These are phyloP conservation scores for Biancaea sappan DNA, from an alignment of 306 rosid genomes.

Conservation along the genomic window DNA sequence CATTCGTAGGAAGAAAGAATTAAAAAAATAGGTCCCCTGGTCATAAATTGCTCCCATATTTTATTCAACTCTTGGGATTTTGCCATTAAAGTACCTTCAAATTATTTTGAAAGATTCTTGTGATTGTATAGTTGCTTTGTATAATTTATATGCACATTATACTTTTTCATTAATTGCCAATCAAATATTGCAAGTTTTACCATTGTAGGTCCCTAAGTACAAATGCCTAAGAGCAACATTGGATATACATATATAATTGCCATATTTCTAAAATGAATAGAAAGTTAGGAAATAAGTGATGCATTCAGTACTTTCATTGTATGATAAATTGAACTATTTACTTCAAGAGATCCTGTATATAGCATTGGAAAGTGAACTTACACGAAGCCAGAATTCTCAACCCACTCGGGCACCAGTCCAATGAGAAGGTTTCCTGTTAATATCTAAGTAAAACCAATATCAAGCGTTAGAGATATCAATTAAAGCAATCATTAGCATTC, in stretches of 20 bases:
- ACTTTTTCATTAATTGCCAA: too few relatives aligned
- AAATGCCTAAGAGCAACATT: not conserved
- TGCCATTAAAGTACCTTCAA: too few relatives aligned
- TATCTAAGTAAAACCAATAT: constrained; percentile 44
- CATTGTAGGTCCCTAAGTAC: not conserved
- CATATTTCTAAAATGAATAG: not conserved
- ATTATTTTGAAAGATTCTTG: too few relatives aligned
- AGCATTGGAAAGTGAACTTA: constrained; percentile 44
- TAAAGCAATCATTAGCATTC: not conserved
- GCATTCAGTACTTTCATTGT: not conserved
- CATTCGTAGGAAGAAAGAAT: too few relatives aligned
- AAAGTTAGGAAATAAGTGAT: not conserved
- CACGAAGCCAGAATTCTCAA: constrained; percentile 26
- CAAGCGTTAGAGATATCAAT: not conserved
- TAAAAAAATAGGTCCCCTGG: too few relatives aligned
- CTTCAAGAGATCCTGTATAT: not conserved
- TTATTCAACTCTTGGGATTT: too few relatives aligned
- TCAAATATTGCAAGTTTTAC: not conserved
- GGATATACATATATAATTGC: not conserved
- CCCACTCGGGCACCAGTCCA: constrained; percentile 59
- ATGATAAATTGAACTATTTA: not conserved
- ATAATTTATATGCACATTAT: too few relatives aligned
- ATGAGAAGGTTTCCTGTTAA: constrained; percentile 73
- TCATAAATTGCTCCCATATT: too few relatives aligned
- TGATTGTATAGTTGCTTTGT: too few relatives aligned